These are phyloP conservation scores for Balakata baccata DNA, from an alignment of 345 rosid species.

Conservation along the genomic window DNA sequence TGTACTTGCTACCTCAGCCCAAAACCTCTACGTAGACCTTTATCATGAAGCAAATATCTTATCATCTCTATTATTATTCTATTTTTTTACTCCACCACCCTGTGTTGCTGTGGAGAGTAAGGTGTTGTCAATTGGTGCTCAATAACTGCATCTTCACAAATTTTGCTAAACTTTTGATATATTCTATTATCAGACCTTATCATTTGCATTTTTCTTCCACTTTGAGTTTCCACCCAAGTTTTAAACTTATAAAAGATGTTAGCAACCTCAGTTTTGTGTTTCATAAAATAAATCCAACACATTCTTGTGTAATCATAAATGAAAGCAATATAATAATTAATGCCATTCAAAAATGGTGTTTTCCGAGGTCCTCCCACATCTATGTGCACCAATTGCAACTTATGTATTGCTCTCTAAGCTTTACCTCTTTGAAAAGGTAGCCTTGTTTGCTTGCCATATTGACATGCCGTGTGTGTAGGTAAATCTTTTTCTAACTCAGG, in stretches of 20 bases:
- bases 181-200: neutral
- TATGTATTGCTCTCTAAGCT: neutral
- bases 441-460: neutral
- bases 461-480: neutral
- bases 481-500: no score
- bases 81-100: neutral
- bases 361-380: no score
- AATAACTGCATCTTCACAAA: slow-evolving; percentile 6
- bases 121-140: slow-evolving; percentile 3
- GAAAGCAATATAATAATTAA: no score
- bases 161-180: neutral
- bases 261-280: no score
- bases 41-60: neutral
- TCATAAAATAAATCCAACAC: no score
- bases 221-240: neutral
- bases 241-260: no score
- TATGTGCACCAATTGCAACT: neutral
- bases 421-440: neutral
- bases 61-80: neutral
- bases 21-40: neutral
- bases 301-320: no score
- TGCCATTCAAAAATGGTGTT: no score
- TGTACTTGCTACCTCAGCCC: neutral
- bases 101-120: neutral
- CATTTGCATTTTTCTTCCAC: neutral